A percentile compares a stretch with the other conserved stretches of the same genome.
Conservation (phyloP, 768 basidiomycete genomes). For the Boletus pseudo-olivaceus region DNA sequence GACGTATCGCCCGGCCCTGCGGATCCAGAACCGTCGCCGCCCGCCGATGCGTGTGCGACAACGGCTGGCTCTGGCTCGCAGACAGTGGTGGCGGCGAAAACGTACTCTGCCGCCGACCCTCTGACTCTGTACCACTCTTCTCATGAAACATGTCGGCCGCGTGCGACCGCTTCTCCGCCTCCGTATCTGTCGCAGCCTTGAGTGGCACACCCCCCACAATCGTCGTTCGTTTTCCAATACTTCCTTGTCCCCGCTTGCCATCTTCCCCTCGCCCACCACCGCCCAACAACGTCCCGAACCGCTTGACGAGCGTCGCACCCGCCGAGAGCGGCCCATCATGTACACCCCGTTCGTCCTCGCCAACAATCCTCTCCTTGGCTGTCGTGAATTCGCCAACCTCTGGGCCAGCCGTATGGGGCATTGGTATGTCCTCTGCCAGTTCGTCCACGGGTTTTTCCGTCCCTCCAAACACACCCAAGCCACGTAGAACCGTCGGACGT, state of each 20-base stretch:
- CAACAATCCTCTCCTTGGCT: slow-evolving; percentile 31
- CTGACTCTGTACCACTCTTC: slow-evolving; percentile 23
- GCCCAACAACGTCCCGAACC: slow-evolving; percentile 65
- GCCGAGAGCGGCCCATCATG: slow-evolving; percentile 43
- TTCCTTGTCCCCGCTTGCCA: slow-evolving; percentile 37
- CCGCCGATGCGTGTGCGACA: slow-evolving; percentile 60
- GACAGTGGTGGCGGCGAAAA: slow-evolving; percentile 33
- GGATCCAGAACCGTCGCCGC: slow-evolving; percentile 79
- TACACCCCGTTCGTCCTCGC: slow-evolving; percentile 22
- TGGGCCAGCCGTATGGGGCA: slow-evolving; percentile 64
- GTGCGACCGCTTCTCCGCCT: slow-evolving; percentile 30
- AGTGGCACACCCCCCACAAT: slow-evolving; percentile 44
- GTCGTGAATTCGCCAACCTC: slow-evolving; percentile 54
- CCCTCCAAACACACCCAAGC: slow-evolving; percentile 60
- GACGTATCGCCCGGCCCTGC: slow-evolving; percentile 54
- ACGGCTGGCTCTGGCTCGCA: slow-evolving; percentile 52
- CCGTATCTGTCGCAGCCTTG: slow-evolving; percentile 36
- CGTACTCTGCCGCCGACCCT: slow-evolving; percentile 18
- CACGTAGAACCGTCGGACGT: slow-evolving; percentile 51
- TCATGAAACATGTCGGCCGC: slow-evolving; percentile 18
- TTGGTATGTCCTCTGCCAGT: slow-evolving; percentile 35
- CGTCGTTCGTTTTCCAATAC: slow-evolving; percentile 45
- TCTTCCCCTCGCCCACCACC: slow-evolving; percentile 43
- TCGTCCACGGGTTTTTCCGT: slow-evolving; percentile 40
- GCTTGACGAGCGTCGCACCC: slow-evolving; percentile 71